These are phyloP conservation scores for Aspergillus funiculosus DNA, from an alignment of 495 filamentous ascomycete genomes.

Conservation along the genomic window DNA sequence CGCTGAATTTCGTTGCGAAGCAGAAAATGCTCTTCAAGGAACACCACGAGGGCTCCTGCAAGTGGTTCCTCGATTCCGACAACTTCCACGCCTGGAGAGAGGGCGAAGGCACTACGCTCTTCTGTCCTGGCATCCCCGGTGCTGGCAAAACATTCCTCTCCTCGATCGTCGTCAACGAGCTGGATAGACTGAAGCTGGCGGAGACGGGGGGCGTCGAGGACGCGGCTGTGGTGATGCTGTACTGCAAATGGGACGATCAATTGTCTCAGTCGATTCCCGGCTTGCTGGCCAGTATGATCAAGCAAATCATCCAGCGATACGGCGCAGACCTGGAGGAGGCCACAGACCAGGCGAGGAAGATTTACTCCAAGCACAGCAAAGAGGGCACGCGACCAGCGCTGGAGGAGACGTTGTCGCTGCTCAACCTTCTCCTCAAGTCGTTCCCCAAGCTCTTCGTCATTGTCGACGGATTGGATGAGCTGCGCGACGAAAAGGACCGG, in stretches of 20 bases:
- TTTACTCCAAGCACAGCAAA: background rate
- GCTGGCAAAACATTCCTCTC: slow-evolving; percentile 8
- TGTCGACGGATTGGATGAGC: slow-evolving; percentile 11
- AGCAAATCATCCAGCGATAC: slow-evolving; percentile 10
- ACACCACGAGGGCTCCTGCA: slow-evolving; percentile 9
- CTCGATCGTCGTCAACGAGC: slow-evolving; percentile 8
- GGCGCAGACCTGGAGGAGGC: background rate
- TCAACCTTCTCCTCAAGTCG: background rate
- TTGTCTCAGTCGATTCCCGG: slow-evolving; percentile 1
- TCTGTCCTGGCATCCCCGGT: slow-evolving; percentile 8
- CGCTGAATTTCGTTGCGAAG: slow-evolving; percentile 10
- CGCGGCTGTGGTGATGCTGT: slow-evolving; percentile 1
- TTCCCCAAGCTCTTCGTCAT: slow-evolving; percentile 10
- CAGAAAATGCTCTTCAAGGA: slow-evolving; percentile 10
- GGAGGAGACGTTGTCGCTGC: background rate
- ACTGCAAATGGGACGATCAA: slow-evolving; percentile 11
- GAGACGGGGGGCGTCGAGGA: slow-evolving; percentile 4
- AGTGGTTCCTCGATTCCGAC: slow-evolving; percentile 7
- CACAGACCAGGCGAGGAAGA: background rate
- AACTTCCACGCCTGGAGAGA: slow-evolving; percentile 6
- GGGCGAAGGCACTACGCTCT: background rate
- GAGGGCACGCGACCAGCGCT: background rate
- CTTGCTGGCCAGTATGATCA: slow-evolving; percentile 4
- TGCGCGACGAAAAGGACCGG: background rate
- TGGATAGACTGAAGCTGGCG: background rate